A percentile compares a stretch with the other conserved stretches of the same genome.
Evolutionary conservation across 495 filamentous ascomycete species (phyloP).

Genomic region (Trichoderma gamsii): DNA sequence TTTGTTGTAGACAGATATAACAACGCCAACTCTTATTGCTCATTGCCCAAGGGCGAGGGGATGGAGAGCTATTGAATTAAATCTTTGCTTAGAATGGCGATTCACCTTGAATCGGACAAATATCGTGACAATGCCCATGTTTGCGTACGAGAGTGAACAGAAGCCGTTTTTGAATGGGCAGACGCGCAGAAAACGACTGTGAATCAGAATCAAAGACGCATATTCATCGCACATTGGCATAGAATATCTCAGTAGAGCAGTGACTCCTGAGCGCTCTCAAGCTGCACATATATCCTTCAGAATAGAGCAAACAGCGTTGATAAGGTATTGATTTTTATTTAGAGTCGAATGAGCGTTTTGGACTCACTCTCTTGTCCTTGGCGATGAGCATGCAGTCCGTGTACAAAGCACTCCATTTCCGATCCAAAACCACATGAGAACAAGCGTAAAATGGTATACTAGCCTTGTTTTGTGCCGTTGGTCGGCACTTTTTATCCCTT

Average conservation of each 20-base stretch:
- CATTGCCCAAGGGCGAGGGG: background rate
- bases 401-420: conserved; percentile 5
- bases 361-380: background rate
- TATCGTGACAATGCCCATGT: background rate
- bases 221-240: too few species aligned
- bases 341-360: background rate
- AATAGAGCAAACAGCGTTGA: too few species aligned
- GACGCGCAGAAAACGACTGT: background rate
- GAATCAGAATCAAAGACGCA: too few species aligned
- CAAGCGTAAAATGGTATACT: background rate
- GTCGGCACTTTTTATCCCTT: background rate
- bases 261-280: too few species aligned
- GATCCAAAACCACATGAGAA: background rate
- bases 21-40: too few species aligned
- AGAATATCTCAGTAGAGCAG: too few species aligned
- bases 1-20: too few species aligned
- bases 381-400: background rate
- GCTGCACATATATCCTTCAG: too few species aligned
- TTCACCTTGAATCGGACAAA: background rate
- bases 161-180: too few species aligned
- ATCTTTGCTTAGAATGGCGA: background rate
- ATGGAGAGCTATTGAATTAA: background rate
- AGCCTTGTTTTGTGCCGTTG: conserved; percentile 3
- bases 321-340: background rate
- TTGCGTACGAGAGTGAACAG: too few species aligned